Evolutionary conservation across 805 yeast species (phyloP), one percentile per base, ranked within the genome.

Genomic region (Wickerhamomyces chambardii): DNA sequence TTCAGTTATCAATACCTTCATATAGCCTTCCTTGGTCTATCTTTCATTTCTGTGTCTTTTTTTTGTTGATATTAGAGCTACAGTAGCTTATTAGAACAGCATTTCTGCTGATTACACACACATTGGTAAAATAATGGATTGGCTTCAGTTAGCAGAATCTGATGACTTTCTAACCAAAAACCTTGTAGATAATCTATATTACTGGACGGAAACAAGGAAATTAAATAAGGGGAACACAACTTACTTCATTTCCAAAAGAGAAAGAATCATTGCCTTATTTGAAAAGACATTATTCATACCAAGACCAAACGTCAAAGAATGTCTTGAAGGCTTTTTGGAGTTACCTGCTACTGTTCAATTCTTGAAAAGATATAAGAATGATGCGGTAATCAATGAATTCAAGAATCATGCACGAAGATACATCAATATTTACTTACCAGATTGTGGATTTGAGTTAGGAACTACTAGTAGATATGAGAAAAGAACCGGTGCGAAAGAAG

Each of bases 401-500:
- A 56, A 48, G 21, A 41, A 41, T 24, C 70, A 68, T 33, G 46
- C 58, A 2, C 43, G 43, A 22, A 50, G 61, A 26, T 68, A 68
- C 38, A 35, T 67, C 17, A 47, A 47, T 24, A 40, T 64, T 16
- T 68, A 53, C 39, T 35, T 39, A 2, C 55, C 56, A 6, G 59
- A 58, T 11, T 61, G 67, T 34, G 64, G 63, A 8, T 68, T 64
- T 44, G 68, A 61, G 32, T 42, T 68, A 15, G 54, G 59, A 35
- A 59, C 66, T 3, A 66, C 72, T 6, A 68, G 63, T 33, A 47
- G 73, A 6, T 68, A 65, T 40, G 40, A 44, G 21, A 14, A 30
- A 6, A 40, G 33, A 22, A 38, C 48, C 10, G 37, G 37, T 8
- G 32, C 29, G 3, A 22, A 37, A 12, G 57, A 54, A 28, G 58